Evolutionary conservation across 768 basidiomycete genomes (phyloP).

Genomic region (Calocybe gangraenosa): DNA sequence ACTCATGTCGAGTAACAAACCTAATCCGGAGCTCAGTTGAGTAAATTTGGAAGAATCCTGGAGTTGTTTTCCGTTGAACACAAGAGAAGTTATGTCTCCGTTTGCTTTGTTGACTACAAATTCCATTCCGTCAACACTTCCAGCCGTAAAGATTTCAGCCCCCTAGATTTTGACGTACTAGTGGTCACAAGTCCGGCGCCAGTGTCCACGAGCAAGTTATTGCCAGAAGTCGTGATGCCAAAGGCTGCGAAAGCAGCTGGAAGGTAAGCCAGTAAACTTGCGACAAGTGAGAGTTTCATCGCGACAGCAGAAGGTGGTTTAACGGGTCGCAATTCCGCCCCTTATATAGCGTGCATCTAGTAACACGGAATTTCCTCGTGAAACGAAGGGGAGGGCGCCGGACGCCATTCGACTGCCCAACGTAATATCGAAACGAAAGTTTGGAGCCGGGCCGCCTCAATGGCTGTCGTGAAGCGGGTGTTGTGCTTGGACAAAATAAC

Average conservation of each 20-base stretch:
- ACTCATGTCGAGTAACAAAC: constrained; percentile 16
- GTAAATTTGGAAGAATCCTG: constrained; percentile 42
- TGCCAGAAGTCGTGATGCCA: constrained; percentile 39
- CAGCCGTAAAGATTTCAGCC: background rate
- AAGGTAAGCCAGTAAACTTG: constrained; percentile 20
- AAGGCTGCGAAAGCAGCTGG: constrained; percentile 39
- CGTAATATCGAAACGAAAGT: constrained; percentile 1
- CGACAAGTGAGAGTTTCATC: constrained; percentile 22
- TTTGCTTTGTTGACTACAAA: constrained; percentile 34
- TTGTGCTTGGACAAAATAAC: background rate
- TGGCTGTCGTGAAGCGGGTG: background rate
- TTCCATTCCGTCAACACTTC: background rate
- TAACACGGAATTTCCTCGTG: constrained; percentile 11
- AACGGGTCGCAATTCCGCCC: background rate
- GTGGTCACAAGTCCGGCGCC: constrained; percentile 42
- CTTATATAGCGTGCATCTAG: constrained; percentile 1
- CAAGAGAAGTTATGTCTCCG: constrained; percentile 43
- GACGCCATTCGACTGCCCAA: background rate
- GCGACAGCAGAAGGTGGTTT: background rate
- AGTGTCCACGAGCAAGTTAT: constrained; percentile 37
- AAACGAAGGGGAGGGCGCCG: background rate
- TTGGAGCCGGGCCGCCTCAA: constrained; percentile 13
- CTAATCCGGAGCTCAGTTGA: constrained; percentile 44
- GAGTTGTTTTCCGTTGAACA: constrained; percentile 41
- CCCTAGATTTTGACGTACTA: constrained; percentile 21